Evolutionary conservation across 805 yeast genomes (phyloP), one percentile per base, ranked within the genome.

Genomic region (Spathaspora passalidarum): DNA sequence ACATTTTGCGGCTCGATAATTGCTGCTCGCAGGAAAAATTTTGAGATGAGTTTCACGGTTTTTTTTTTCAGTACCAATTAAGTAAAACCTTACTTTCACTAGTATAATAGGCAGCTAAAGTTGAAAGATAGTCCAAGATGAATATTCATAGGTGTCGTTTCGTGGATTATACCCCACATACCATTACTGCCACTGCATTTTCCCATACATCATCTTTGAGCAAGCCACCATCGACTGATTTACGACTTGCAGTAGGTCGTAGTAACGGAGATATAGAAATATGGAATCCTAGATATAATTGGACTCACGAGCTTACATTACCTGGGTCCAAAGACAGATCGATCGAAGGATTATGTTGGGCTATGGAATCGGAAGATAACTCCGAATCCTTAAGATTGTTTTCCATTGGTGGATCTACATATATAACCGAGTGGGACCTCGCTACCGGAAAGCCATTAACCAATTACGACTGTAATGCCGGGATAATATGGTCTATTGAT

Each of bases 231-330:
- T 82, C 80, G 21, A 65, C 63, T 19, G 83, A 79, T 48, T 69
- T 89, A 45, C 75, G 97, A 49, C 67, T 94, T 32, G 97, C 98
- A 0, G 86, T 92, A 5, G 98, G 97, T 23, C 78, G 97, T 62
- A 80, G 88, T 39, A 91, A 94, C 61, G 99, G 99, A 34, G 91
- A 91, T 58, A 86, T 94, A 48, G 99, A 94, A 65, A 82, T 94
- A 26, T 92, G 98, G 97, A 88, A 88, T 62, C 96, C 96, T 35
- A 75, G 82, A 56, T 73, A 76, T 50, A 78, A 79, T 56, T 91
- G 97, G 97, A 68, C 80, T 44, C 89, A 88, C 52, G 97, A 94
- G 58, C 39, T 68, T 36, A 66, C 72, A 0, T 72, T 92, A 38
- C 80, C 78, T 45, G 97, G 98, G 10, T 89, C 95, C 2, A 75